phyloP scores from a whole-genome alignment of 352 stramenopile genomes.

The Phytopythium litorale region DNA sequence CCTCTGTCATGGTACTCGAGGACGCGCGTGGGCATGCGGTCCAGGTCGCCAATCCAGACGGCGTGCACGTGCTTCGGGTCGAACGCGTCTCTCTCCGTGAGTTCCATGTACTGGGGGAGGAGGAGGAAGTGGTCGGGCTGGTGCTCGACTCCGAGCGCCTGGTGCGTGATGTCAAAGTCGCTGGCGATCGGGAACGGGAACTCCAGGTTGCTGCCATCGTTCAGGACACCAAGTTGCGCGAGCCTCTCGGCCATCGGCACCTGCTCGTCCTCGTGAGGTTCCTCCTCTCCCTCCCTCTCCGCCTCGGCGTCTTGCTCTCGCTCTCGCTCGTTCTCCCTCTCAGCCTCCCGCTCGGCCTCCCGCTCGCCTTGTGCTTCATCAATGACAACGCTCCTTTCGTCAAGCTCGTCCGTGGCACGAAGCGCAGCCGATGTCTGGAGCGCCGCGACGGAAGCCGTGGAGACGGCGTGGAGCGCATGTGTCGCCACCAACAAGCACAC shows the following conservation, averaged over 20 bases:
- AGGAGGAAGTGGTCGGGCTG: background rate
- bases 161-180: background rate
- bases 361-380: background rate
- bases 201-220: background rate
- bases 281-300: background rate
- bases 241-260: background rate
- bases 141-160: background rate
- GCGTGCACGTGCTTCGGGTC: constrained; percentile 5
- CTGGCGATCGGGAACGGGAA: background rate
- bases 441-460: background rate
- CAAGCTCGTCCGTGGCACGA: background rate
- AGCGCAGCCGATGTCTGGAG: background rate
- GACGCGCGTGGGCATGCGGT: background rate
- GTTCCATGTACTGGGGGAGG: background rate
- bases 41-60: constrained; percentile 15
- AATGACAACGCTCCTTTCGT: background rate
- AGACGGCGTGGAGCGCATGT: background rate
- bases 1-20: constrained; percentile 5
- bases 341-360: background rate
- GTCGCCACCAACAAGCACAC: background rate
- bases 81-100: background rate
- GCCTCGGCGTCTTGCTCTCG: background rate
- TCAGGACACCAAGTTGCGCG: background rate
- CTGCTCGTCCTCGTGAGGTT: background rate
- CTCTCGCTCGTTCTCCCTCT: background rate